Evolutionary conservation across 2,329 filamentous ascomycete genomes (phyloP).

Genomic region (Diaporthe citrichinensis): DNA sequence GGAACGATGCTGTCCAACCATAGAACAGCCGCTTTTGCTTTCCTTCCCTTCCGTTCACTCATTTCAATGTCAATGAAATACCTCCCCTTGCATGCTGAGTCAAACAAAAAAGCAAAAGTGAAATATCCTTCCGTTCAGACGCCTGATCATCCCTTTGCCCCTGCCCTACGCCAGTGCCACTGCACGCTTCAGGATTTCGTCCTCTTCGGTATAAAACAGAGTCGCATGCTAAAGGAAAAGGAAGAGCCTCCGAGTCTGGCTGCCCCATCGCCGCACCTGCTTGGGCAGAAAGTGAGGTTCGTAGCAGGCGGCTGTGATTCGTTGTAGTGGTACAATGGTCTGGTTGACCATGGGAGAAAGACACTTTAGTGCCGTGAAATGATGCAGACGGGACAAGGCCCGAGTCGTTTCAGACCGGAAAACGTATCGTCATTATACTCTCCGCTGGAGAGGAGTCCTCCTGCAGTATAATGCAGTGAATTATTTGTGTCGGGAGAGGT

Average conservation of each 20-base stretch:
- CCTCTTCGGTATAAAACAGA: constrained; percentile 22
- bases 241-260: constrained; percentile 1
- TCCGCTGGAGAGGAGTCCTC: neutral
- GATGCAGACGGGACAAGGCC: constrained; percentile 29
- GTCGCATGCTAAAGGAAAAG: constrained; percentile 20
- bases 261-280: constrained; percentile 6
- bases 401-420: neutral
- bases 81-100: constrained; percentile 1
- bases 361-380: constrained; percentile 28
- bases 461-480: neutral
- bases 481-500: neutral
- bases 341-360: neutral
- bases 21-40: neutral
- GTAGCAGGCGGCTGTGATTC: constrained; percentile 26
- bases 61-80: neutral
- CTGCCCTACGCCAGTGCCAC: constrained; percentile 34
- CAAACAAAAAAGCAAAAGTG: constrained; percentile 23
- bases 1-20: neutral
- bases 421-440: constrained; percentile 27
- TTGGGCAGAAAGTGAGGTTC: neutral
- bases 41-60: neutral
- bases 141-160: constrained; percentile 27
- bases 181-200: constrained; percentile 12
- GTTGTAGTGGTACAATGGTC: constrained; percentile 35
- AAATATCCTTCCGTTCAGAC: constrained; percentile 30